phyloP scores from a whole-genome alignment of 2,329 filamentous ascomycete genomes.

The Sodiomyces alkalinus region DNA sequence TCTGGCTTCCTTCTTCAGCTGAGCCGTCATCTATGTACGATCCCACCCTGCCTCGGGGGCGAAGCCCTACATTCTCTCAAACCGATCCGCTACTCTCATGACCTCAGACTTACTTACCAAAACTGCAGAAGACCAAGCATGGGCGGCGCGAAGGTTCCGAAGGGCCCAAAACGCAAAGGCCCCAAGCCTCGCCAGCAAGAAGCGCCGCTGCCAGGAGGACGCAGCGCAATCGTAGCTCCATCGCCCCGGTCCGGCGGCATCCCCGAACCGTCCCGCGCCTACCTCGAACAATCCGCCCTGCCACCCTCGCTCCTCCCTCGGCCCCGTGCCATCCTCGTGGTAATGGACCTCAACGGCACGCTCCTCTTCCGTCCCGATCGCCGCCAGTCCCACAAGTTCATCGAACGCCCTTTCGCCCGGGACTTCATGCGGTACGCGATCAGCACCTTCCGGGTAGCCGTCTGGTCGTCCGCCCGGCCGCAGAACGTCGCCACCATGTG shows the following conservation, averaged over 20 bases:
- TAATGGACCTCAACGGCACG: constrained; percentile 90
- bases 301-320: constrained; percentile 22
- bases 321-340: constrained; percentile 56
- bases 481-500: constrained; percentile 59
- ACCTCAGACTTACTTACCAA: no score
- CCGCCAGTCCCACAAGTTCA: constrained; percentile 31
- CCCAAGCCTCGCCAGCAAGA: no score
- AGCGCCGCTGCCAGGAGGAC: no score
- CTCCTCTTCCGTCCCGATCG: constrained; percentile 56
- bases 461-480: constrained; percentile 79
- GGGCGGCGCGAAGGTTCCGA: no score
- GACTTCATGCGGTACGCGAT: constrained; percentile 63
- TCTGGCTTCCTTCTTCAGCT: no score
- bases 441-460: constrained; percentile 59
- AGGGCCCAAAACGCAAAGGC: no score
- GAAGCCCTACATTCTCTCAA: no score
- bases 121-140: no score
- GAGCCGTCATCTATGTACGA: no score
- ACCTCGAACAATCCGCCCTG: constrained; percentile 39
- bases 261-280: constrained; percentile 43
- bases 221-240: no score
- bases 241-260: constrained; percentile 36
- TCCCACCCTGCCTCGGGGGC: no score
- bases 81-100: no score
- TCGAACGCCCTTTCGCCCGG: constrained; percentile 50